Evolutionary conservation across 148 eudicot genomes (phyloP).

Genomic region (Spergularia bocconei): DNA sequence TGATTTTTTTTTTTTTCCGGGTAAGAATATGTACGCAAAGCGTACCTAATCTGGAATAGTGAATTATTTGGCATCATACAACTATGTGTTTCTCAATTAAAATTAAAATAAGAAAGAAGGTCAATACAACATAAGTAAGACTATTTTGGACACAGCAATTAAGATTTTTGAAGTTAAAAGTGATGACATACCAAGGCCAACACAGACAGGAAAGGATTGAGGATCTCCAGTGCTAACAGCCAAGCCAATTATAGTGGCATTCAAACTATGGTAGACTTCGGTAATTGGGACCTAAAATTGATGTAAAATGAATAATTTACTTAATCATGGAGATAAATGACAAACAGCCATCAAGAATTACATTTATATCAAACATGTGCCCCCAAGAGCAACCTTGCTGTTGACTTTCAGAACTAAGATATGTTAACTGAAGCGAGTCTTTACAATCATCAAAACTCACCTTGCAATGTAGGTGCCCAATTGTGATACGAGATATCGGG

Average conservation of each 20-base stretch:
- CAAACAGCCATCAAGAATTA: neutral
- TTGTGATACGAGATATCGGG: constrained; percentile 58
- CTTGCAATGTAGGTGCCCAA: constrained; percentile 79
- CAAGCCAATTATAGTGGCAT: constrained; percentile 79
- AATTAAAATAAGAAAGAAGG: too few relatives aligned
- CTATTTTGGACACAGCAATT: neutral
- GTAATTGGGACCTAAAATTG: constrained; percentile 48
- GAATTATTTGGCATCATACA: neutral
- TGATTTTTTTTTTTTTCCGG: too few relatives aligned
- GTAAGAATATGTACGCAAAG: too few relatives aligned
- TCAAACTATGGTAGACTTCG: constrained; percentile 71
- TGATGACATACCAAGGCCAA: constrained; percentile 70
- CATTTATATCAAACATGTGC: neutral
- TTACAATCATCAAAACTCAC: constrained; percentile 30
- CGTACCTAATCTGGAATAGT: neutral
- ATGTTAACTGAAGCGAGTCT: neutral
- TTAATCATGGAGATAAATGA: neutral
- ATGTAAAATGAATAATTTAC: constrained; percentile 9
- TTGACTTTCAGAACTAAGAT: neutral
- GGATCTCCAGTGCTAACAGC: constrained; percentile 52
- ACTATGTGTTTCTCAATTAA: too few relatives aligned
- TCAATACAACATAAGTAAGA: neutral
- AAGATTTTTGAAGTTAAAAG: neutral
- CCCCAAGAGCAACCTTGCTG: neutral
- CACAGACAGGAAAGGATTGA: constrained; percentile 55